Evolutionary conservation across 129 eudicot species (phyloP).

Genomic region (Scalesia atractyloides): DNA sequence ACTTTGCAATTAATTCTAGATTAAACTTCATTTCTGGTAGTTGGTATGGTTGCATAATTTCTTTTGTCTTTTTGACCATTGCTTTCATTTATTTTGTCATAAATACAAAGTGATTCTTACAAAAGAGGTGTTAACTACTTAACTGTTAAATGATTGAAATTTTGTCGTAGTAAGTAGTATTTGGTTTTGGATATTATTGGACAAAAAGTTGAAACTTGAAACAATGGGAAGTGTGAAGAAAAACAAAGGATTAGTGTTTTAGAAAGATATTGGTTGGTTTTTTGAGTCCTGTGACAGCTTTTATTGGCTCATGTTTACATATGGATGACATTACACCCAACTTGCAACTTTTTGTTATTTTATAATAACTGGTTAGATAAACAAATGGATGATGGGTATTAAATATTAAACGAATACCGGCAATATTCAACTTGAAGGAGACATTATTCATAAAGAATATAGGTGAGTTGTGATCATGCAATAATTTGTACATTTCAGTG

Average conservation of each 20-base stretch:
- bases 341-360: conserved; percentile 16
- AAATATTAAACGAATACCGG: conserved; percentile 18
- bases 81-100: background rate
- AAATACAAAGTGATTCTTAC: background rate
- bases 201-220: background rate
- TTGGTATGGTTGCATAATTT: conserved; percentile 36
- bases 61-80: background rate
- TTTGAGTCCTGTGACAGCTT: conserved; percentile 30
- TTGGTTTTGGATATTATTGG: background rate
- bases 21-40: conserved; percentile 32
- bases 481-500: background rate
- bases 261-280: conserved; percentile 45
- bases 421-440: conserved; percentile 32
- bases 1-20: conserved; percentile 35
- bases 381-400: background rate
- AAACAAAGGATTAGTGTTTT: conserved; percentile 14
- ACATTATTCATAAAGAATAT: conserved; percentile 29
- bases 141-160: too few relatives aligned
- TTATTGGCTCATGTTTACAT: conserved; percentile 24
- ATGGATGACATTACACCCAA: conserved; percentile 26
- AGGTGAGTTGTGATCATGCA: background rate
- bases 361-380: background rate
- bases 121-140: background rate
- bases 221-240: conserved; percentile 9
- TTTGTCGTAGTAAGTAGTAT: background rate